Base-by-base conservation (phyloP, 1,139 yeast genomes). In the Debaryomyces robertsiae region DNA sequence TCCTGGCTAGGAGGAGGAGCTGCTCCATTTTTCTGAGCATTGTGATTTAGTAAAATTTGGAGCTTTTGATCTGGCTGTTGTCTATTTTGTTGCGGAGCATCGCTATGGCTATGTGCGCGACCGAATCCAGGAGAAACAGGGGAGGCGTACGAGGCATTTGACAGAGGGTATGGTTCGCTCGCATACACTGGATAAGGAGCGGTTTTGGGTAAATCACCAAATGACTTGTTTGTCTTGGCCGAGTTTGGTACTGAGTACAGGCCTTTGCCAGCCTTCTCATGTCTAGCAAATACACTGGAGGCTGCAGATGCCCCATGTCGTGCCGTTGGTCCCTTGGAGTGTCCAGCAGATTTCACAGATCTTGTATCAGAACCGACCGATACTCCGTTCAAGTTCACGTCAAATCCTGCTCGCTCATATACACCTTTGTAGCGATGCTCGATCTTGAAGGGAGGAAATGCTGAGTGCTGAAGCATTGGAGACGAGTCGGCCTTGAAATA, bases 371-470 rank as follows among this genome's bases (percentile, higher is more conserved):
- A 32, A n/a, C 18, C 23, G 2, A 33, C 35, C 7, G 28, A 23
- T n/a, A 25, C 9, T n/a, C 41, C 50, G 6, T 43, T 55, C 43
- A 55, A 53, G 47, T 68, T 68, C 25, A 79, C 77, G 33, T 81
- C 85, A 49, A 81, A 81, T 0, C 87, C 87, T 0, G 86, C 86
- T 49, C 85, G 60, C 57, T 81, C 86, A 48, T 81, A 75, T 4
- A 80, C 86, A 1, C 84, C 82, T 49, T 69, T 69, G 55, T 79
- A 80, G 29, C 78, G 63, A 39, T 73, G 79, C 34, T 75, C 75
- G 2, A 76, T 68, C 46, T 77, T 79, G 49, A 81, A 63, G 0
- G 81, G 77, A n/a, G 87, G 87, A 49, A 81, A 81, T 1, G 86
- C 73, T 25, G 74, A 63, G 42, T 69, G 71, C 43, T 60, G 60